phyloP scores from a whole-genome alignment of 2,329 filamentous ascomycete species.

The Fusarium pininemorale region DNA sequence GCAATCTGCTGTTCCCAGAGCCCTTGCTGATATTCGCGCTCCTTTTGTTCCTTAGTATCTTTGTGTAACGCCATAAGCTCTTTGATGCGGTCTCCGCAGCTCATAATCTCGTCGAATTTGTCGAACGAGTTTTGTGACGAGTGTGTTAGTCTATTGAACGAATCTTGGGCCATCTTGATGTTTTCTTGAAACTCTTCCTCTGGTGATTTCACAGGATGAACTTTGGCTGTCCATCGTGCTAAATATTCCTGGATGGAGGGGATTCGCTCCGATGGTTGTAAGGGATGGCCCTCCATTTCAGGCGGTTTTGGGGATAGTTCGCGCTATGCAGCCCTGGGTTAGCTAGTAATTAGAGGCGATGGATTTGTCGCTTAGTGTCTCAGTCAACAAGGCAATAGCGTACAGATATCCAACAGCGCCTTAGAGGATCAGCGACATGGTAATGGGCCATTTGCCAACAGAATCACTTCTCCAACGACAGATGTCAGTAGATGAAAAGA shows the following conservation, averaged over 20 bases:
- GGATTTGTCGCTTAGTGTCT: neutral
- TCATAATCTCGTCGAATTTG: neutral
- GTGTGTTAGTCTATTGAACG: rapidly evolving
- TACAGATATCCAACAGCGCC: neutral
- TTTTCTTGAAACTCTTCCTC: neutral
- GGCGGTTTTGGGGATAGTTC: neutral
- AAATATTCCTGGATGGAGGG: neutral
- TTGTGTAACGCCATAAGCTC: neutral
- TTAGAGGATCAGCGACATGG: neutral
- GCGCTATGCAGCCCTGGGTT: neutral
- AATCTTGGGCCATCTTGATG: neutral
- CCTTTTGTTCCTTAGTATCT: neutral
- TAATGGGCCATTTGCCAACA: neutral
- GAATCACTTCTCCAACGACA: neutral
- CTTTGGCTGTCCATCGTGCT: neutral
- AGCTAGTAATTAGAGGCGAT: neutral
- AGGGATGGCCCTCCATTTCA: neutral
- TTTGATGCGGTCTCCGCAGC: neutral
- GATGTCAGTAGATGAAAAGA: too few relatives aligned
- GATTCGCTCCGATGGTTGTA: neutral
- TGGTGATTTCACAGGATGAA: neutral
- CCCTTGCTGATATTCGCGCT: neutral
- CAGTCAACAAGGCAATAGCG: neutral
- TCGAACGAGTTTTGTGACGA: neutral
- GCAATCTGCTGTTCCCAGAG: neutral